Evolutionary conservation across 371 early-diverging fungal species (phyloP).

Genomic region (Catenaria anguillulae): DNA sequence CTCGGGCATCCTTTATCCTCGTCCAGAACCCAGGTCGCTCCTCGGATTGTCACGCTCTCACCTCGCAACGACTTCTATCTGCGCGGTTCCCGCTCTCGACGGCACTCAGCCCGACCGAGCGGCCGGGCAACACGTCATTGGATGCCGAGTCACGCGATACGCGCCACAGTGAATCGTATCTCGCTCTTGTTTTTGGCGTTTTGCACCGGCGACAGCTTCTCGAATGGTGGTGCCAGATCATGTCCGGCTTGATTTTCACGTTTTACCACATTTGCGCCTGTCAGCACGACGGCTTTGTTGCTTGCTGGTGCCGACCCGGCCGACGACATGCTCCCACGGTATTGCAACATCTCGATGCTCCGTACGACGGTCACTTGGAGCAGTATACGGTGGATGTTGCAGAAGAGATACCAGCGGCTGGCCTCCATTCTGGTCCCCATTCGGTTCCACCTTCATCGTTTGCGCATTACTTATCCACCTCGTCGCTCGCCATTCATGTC

Average conservation of each 20-base stretch:
- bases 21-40: background rate
- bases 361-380: background rate
- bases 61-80: background rate
- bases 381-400: background rate
- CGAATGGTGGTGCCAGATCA: no score
- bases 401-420: background rate
- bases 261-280: background rate
- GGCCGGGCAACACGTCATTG: background rate
- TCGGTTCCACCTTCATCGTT: background rate
- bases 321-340: no score
- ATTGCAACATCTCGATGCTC: background rate
- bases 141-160: background rate
- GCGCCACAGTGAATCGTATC: background rate
- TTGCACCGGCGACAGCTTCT: background rate
- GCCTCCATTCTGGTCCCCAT: no score
- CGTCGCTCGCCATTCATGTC: background rate
- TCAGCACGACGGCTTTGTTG: no score
- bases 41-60: background rate
- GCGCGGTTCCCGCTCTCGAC: background rate
- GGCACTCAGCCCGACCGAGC: background rate
- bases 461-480: background rate
- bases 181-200: background rate
- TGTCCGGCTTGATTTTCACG: no score
- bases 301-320: no score
- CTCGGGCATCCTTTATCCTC: background rate